phyloP scores from a whole-genome alignment of 805 yeast species.

The Kazachstania bromeliacearum region DNA sequence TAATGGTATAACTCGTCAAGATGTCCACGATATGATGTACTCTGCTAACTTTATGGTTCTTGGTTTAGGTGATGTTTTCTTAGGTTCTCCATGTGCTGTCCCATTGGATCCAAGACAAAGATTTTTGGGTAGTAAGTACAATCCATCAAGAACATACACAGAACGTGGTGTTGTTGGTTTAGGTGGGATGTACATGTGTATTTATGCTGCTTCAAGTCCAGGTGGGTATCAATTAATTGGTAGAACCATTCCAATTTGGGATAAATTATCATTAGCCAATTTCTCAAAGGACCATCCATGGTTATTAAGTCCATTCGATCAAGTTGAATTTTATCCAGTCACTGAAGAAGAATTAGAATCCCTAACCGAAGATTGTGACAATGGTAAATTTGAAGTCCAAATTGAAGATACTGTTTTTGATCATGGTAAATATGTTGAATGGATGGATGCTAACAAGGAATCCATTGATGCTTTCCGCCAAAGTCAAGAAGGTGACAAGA shows the following conservation, averaged over 20 bases:
- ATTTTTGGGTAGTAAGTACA: constrained; percentile 84
- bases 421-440: constrained; percentile 63
- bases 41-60: constrained; percentile 84
- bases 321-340: constrained; percentile 89
- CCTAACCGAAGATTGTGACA: constrained; percentile 61
- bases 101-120: constrained; percentile 96
- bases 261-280: constrained; percentile 69
- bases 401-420: constrained; percentile 73
- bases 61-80: constrained; percentile 93
- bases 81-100: constrained; percentile 98
- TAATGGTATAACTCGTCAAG: constrained; percentile 68
- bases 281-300: constrained; percentile 67
- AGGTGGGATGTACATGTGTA: constrained; percentile 99
- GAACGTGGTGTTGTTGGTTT: constrained; percentile 97
- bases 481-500: constrained; percentile 67
- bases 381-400: constrained; percentile 72
- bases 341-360: constrained; percentile 71
- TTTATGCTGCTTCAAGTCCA: constrained; percentile 95
- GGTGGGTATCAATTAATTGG: constrained; percentile 98
- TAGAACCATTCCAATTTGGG: constrained; percentile 97
- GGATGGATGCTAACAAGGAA: constrained; percentile 65
- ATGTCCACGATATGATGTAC: constrained; percentile 76
- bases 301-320: constrained; percentile 88
- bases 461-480: constrained; percentile 63
- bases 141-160: constrained; percentile 92